Percentiles rank a stretch among this genome's conserved stretches.
These are phyloP conservation scores for Alnus glutinosa DNA, from an alignment of 306 rosid genomes.

Conservation along the genomic window DNA sequence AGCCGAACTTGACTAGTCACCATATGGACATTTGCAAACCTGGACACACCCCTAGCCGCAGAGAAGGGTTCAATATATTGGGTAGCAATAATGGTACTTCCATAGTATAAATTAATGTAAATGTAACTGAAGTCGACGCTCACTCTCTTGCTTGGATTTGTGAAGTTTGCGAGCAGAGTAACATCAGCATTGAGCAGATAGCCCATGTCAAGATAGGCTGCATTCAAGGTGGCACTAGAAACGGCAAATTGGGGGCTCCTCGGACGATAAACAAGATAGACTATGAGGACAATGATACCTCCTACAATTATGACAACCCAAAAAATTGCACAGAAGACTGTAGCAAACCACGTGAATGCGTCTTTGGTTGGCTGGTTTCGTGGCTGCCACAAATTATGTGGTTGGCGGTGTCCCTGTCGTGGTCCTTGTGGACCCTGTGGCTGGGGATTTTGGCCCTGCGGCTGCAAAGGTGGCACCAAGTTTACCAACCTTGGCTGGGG, in stretches of 20 bases:
- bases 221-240: conserved; percentile 60
- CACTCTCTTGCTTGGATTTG: conserved; percentile 88
- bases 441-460: neutral
- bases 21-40: conserved; percentile 62
- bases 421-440: too few relatives aligned
- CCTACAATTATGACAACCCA: conserved; percentile 80
- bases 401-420: neutral
- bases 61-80: conserved; percentile 74
- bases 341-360: conserved; percentile 50
- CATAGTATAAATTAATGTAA: conserved; percentile 59
- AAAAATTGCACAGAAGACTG: conserved; percentile 65
- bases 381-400: too few relatives aligned
- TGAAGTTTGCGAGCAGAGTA: conserved; percentile 76
- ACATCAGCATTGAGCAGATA: conserved; percentile 83
- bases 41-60: conserved; percentile 48
- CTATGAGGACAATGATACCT: conserved; percentile 71
- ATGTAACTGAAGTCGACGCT: conserved; percentile 72
- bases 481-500: too few relatives aligned
- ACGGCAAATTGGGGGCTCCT: conserved; percentile 69
- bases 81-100: conserved; percentile 61
- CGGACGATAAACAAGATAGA: conserved; percentile 82
- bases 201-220: conserved; percentile 93
- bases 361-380: conserved; percentile 22
- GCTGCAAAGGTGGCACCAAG: too few relatives aligned
- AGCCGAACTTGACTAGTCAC: conserved; percentile 74